A percentile compares a stretch with the other conserved stretches of the same genome.
phyloP scores from a whole-genome alignment of 768 basidiomycete genomes.

The Boletellus sp. region DNA sequence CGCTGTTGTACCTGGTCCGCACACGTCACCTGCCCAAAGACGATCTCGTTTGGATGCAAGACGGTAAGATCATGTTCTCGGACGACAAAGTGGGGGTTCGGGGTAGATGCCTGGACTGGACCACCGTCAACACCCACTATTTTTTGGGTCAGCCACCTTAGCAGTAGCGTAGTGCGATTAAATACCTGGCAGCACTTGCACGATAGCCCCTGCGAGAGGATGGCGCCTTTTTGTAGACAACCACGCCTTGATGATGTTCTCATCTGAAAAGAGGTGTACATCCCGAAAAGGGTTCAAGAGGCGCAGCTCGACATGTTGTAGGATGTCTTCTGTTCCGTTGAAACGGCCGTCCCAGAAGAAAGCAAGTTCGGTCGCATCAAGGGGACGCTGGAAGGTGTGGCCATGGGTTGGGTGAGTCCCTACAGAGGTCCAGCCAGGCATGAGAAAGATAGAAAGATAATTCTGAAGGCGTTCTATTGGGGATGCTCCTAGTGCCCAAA shows the following conservation, averaged over 20 bases:
- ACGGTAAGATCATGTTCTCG: conserved; percentile 31
- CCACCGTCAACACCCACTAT: too few species aligned
- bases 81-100: conserved; percentile 37
- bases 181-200: conserved; percentile 9
- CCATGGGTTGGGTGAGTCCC: background rate
- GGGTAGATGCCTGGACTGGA: conserved; percentile 13
- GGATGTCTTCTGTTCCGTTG: conserved; percentile 40
- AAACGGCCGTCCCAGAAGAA: conserved; percentile 41
- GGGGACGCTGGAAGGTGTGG: conserved; percentile 29
- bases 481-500: too few species aligned
- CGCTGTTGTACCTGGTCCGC: conserved; percentile 32
- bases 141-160: too few species aligned
- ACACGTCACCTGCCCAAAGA: conserved; percentile 32
- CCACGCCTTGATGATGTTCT: conserved; percentile 43
- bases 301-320: conserved; percentile 28
- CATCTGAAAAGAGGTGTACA: conserved; percentile 20
- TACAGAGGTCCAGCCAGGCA: too few species aligned
- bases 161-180: too few species aligned
- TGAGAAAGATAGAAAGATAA: too few species aligned
- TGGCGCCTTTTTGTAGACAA: conserved; percentile 40
- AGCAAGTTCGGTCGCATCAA: conserved; percentile 38
- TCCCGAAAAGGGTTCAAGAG: conserved; percentile 26
- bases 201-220: conserved; percentile 43
- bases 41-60: conserved; percentile 35
- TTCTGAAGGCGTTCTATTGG: too few species aligned